Evolutionary conservation across 306 rosid species (phyloP).

Genomic region (Aeschynomene evenia): DNA sequence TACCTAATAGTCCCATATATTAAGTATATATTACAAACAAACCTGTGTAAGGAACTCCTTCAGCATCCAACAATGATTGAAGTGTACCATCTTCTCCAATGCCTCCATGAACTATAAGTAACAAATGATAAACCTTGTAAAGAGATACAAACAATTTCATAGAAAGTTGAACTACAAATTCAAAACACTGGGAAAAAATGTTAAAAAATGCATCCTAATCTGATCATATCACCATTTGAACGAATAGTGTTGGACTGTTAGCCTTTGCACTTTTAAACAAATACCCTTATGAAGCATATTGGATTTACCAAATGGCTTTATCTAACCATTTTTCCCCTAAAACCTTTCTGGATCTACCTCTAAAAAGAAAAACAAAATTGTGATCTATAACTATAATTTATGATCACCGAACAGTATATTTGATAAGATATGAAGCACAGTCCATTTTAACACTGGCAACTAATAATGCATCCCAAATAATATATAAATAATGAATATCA

Average conservation of each 20-base stretch:
- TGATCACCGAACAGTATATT: background rate
- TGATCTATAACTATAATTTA: background rate
- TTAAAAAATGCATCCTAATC: constrained; percentile 4
- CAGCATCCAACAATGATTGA: constrained; percentile 81
- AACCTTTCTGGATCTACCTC: background rate
- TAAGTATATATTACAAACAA: constrained; percentile 21
- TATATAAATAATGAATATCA: constrained; percentile 7
- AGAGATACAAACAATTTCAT: constrained; percentile 8
- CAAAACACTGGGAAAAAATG: constrained; percentile 8
- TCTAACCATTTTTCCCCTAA: background rate
- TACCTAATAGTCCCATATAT: background rate
- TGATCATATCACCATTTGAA: background rate
- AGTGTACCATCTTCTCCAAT: constrained; percentile 97
- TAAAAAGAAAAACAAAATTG: background rate
- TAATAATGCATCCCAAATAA: background rate
- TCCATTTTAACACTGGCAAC: background rate
- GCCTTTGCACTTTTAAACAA: background rate
- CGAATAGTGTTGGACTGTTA: background rate
- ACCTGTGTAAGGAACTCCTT: constrained; percentile 92
- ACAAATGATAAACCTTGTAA: constrained; percentile 29
- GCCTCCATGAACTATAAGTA: constrained; percentile 89
- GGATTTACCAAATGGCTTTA: background rate
- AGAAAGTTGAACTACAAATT: constrained; percentile 8
- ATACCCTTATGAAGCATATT: background rate
- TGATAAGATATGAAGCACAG: background rate